phyloP scores from a whole-genome alignment of 2,329 filamentous ascomycete genomes.

The Ophiosphaerella narmari region DNA sequence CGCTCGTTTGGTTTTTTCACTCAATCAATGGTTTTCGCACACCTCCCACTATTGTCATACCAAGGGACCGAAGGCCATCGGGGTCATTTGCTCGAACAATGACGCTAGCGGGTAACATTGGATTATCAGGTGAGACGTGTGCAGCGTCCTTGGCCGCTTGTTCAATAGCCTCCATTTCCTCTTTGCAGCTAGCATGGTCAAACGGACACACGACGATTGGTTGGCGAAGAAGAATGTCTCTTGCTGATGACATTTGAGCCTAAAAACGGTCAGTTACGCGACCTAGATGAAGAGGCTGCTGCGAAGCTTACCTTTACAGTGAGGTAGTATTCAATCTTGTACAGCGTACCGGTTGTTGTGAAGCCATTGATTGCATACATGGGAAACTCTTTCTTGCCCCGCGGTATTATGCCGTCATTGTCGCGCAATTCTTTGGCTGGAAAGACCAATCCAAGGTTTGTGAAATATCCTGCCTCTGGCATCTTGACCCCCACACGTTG shows the following conservation, averaged over 20 bases:
- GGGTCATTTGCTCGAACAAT: slow-evolving; percentile 81
- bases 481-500: slow-evolving; percentile 82
- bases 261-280: slow-evolving; percentile 47
- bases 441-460: slow-evolving; percentile 88
- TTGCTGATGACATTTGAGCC: slow-evolving; percentile 85
- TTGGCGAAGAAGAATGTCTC: slow-evolving; percentile 86
- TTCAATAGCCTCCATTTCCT: slow-evolving; percentile 98
- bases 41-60: slow-evolving; percentile 66
- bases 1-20: slow-evolving; percentile 47
- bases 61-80: slow-evolving; percentile 62
- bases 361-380: slow-evolving; percentile 88
- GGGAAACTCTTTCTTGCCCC: slow-evolving; percentile 85
- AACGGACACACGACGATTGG: slow-evolving; percentile 95
- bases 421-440: slow-evolving; percentile 88
- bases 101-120: slow-evolving; percentile 83
- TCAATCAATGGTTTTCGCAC: slow-evolving; percentile 68
- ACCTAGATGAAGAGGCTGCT: neutral
- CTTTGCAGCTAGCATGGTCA: slow-evolving; percentile 93
- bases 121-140: slow-evolving; percentile 84
- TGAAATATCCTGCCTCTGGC: slow-evolving; percentile 89
- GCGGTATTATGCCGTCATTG: slow-evolving; percentile 81
- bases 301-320: slow-evolving; percentile 75
- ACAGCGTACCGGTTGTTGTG: slow-evolving; percentile 89
- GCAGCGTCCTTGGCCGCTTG: slow-evolving; percentile 93
- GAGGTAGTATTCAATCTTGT: slow-evolving; percentile 98